These are phyloP conservation scores for Tolypocladium tundrense DNA, from an alignment of 2,329 filamentous ascomycete genomes.

Conservation along the genomic window DNA sequence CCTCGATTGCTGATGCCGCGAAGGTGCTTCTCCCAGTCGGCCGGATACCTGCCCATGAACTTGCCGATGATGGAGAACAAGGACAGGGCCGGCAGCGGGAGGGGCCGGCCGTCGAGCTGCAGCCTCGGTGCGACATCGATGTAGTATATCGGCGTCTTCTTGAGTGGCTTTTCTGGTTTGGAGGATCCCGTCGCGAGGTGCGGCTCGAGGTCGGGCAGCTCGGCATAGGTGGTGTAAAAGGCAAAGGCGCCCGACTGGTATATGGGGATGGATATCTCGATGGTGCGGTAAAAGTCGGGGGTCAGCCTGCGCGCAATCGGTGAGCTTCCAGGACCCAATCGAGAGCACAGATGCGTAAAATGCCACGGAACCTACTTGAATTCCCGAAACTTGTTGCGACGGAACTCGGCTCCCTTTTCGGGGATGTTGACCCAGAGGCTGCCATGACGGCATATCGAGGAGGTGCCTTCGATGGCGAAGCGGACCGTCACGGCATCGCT, in stretches of 20 bases:
- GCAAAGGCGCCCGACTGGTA: slow-evolving; percentile 77
- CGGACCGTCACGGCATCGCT: slow-evolving; percentile 68
- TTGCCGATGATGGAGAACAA: slow-evolving; percentile 94
- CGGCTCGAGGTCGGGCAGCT: slow-evolving; percentile 57
- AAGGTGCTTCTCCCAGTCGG: slow-evolving; percentile 83
- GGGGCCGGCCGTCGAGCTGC: slow-evolving; percentile 57
- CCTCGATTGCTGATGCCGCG: slow-evolving; percentile 79
- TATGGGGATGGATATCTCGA: slow-evolving; percentile 84
- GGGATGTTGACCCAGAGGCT: slow-evolving; percentile 97
- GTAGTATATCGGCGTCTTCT: slow-evolving; percentile 72
- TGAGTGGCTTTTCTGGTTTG: slow-evolving; percentile 33
- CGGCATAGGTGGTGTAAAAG: slow-evolving; percentile 88
- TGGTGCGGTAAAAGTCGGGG: slow-evolving; percentile 85
- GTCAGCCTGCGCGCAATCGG: slow-evolving; percentile 48
- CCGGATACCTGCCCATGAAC: slow-evolving; percentile 90
- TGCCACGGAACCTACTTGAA: slow-evolving; percentile 59
- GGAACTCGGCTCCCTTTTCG: slow-evolving; percentile 62
- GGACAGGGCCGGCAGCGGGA: slow-evolving; percentile 80
- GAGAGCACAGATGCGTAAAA: background rate
- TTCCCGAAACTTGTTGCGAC: slow-evolving; percentile 70
- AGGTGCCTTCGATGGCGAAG: slow-evolving; percentile 88
- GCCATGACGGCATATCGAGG: slow-evolving; percentile 88
- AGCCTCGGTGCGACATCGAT: slow-evolving; percentile 85
- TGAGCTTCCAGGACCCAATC: background rate
- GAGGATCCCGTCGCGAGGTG: slow-evolving; percentile 12